These are phyloP conservation scores for Cryoendolithus antarcticus DNA, from an alignment of 2,329 filamentous ascomycete species.

Conservation along the genomic window DNA sequence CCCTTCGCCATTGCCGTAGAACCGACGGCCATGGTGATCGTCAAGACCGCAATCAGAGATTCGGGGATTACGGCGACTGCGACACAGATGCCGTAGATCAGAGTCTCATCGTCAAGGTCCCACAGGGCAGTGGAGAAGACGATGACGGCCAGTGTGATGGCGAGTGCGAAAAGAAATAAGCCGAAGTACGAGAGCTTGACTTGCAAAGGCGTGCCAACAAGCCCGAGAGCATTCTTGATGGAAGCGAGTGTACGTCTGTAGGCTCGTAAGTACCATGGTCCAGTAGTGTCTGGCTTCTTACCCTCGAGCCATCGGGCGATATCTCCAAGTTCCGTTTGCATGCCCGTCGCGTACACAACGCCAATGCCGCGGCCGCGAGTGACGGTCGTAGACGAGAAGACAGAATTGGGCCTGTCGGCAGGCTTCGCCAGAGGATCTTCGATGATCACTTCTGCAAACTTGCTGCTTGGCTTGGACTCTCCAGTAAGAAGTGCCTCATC, in stretches of 20 bases:
- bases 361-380: conserved; percentile 51
- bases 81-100: conserved; percentile 37
- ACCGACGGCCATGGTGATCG: conserved; percentile 53
- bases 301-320: conserved; percentile 38
- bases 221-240: conserved; percentile 27
- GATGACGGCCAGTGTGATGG: conserved; percentile 55
- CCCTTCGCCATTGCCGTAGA: conserved; percentile 51
- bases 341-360: conserved; percentile 45
- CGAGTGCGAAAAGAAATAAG: conserved; percentile 63
- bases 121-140: conserved; percentile 50
- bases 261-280: conserved; percentile 8
- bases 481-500: conserved; percentile 62
- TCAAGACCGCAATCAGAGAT: conserved; percentile 51
- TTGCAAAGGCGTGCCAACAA: conserved; percentile 65
- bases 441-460: conserved; percentile 17
- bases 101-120: conserved; percentile 29
- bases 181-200: conserved; percentile 77
- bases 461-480: conserved; percentile 44
- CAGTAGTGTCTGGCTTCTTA: conserved; percentile 14
- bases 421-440: conserved; percentile 35
- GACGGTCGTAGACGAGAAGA: conserved; percentile 51
- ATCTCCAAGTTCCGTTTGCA: conserved; percentile 55
- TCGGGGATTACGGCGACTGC: conserved; percentile 37
- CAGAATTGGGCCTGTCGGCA: conserved; percentile 52
- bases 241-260: conserved; percentile 41